Evolutionary conservation across 2,329 filamentous ascomycete species (phyloP).

Genomic region (Tympanopsis confertula): DNA sequence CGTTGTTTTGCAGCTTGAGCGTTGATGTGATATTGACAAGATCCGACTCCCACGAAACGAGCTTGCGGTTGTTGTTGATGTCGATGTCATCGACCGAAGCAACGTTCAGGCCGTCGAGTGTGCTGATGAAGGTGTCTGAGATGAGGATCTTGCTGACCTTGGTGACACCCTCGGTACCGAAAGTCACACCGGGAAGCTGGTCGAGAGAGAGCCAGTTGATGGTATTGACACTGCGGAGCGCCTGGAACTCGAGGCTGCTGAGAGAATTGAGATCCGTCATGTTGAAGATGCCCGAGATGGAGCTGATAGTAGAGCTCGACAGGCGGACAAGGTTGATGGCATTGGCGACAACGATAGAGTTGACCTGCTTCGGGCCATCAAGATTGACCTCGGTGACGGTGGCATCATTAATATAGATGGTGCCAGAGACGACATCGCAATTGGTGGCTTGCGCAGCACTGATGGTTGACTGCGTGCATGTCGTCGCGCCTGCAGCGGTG

Average conservation of each 20-base stretch:
- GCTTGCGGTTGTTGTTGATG: constrained; percentile 81
- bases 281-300: constrained; percentile 59
- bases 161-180: constrained; percentile 45
- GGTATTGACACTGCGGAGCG: constrained; percentile 50
- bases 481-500: constrained; percentile 24
- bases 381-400: constrained; percentile 49
- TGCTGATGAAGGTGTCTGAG: constrained; percentile 73
- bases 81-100: constrained; percentile 59
- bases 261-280: constrained; percentile 61
- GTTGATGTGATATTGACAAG: constrained; percentile 63
- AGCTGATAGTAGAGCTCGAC: constrained; percentile 43
- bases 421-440: constrained; percentile 61
- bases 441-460: constrained; percentile 44
- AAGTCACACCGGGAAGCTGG: constrained; percentile 33
- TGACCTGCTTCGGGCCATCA: constrained; percentile 43
- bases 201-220: constrained; percentile 67
- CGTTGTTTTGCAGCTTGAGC: constrained; percentile 72
- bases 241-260: constrained; percentile 52
- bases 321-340: constrained; percentile 59
- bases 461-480: constrained; percentile 44
- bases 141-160: constrained; percentile 61
- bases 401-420: constrained; percentile 48
- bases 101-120: constrained; percentile 72
- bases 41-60: constrained; percentile 66
- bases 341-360: constrained; percentile 41